These are phyloP conservation scores for Fusarium chuoi DNA, from an alignment of 2,329 filamentous ascomycete species.

Conservation along the genomic window DNA sequence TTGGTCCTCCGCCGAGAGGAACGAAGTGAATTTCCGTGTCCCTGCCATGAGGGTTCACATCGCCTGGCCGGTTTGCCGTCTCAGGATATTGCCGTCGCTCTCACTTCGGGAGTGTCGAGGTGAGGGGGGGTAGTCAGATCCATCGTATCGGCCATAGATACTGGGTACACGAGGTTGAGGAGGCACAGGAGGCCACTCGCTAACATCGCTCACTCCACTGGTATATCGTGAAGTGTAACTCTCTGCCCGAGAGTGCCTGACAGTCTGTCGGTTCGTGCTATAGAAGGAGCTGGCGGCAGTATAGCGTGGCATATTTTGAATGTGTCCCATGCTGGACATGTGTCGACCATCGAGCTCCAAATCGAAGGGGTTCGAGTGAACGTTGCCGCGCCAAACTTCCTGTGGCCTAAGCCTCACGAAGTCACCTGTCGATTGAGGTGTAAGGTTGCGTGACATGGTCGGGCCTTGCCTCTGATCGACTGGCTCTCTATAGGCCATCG, in stretches of 20 bases:
- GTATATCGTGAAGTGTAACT: constrained; percentile 59
- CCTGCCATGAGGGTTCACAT: constrained; percentile 10
- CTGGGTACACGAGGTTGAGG: constrained; percentile 12
- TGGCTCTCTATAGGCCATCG: constrained; percentile 58
- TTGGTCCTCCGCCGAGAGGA: constrained; percentile 28
- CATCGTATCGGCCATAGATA: constrained; percentile 28
- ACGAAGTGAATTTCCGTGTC: constrained; percentile 26
- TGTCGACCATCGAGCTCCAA: constrained; percentile 57
- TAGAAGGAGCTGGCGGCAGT: constrained; percentile 41
- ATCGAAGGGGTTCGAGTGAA: constrained; percentile 73
- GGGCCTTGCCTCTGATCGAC: constrained; percentile 61
- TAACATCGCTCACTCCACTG: constrained; percentile 58
- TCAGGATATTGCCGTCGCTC: constrained; percentile 22
- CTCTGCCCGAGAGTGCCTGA: constrained; percentile 52
- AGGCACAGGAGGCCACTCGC: constrained; percentile 42
- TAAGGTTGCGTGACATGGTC: constrained; percentile 50
- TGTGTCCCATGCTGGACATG: constrained; percentile 28
- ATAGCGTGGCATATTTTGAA: constrained; percentile 37
- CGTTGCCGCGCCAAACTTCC: constrained; percentile 62
- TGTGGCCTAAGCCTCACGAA: constrained; percentile 47
- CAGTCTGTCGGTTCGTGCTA: constrained; percentile 55
- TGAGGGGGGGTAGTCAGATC: constrained; percentile 21
- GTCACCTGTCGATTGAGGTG: constrained; percentile 43
- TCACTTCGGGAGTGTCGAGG: constrained; percentile 32
- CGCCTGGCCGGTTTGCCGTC: constrained; percentile 23